Conservation (phyloP, 73 alveolate genomes). For the Durusdinium trenchii region DNA sequence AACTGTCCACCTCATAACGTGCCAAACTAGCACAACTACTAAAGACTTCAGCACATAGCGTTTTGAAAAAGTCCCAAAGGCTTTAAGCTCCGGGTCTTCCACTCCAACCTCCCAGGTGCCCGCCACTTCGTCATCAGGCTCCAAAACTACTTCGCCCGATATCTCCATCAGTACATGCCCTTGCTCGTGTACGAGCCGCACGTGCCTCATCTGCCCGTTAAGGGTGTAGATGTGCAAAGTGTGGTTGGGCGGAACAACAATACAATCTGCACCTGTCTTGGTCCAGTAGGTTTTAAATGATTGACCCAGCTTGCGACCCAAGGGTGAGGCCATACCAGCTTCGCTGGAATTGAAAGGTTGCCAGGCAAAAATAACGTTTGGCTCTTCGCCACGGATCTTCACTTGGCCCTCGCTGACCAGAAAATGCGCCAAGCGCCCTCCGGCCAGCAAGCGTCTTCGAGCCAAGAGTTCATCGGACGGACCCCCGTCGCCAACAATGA, state of each 20-base stretch:
- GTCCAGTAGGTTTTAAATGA: too few relatives aligned
- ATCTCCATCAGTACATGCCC: not conserved
- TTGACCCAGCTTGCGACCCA: too few relatives aligned
- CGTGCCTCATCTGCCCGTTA: not conserved
- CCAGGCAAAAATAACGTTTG: too few relatives aligned
- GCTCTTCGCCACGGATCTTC: too few relatives aligned
- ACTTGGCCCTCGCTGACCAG: too few relatives aligned
- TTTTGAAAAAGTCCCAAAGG: not conserved
- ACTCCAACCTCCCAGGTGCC: not conserved
- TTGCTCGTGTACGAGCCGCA: not conserved
- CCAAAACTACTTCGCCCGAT: not conserved
- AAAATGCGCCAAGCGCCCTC: too few relatives aligned
- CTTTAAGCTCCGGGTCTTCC: not conserved
- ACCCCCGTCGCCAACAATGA: too few relatives aligned
- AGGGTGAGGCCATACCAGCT: too few relatives aligned
- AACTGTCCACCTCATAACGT: not conserved
- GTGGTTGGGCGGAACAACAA: not conserved
- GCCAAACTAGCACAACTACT: not conserved
- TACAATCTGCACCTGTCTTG: not conserved
- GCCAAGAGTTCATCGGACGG: too few relatives aligned
- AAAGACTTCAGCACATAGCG: not conserved
- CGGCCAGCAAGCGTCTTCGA: too few relatives aligned
- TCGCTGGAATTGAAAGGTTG: too few relatives aligned
- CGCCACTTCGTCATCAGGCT: not conserved
- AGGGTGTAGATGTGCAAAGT: not conserved